Percentiles rank a stretch among this genome's conserved stretches.
These are phyloP conservation scores for Berberis thunbergii DNA, from an alignment of 164 flowering plant genomes.

Conservation along the genomic window DNA sequence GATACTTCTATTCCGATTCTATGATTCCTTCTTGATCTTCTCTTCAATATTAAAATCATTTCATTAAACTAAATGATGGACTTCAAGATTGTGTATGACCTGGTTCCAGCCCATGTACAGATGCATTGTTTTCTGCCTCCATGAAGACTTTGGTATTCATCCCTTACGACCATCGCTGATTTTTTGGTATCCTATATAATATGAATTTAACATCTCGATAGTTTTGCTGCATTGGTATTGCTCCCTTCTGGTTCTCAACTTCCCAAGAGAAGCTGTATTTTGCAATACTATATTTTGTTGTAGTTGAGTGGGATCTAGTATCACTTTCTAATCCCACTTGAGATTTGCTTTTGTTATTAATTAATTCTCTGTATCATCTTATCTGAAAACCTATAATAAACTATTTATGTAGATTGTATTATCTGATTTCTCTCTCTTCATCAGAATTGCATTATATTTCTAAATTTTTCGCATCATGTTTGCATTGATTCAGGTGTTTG, in stretches of 20 bases:
- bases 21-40: conserved; percentile 24
- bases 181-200: conserved; percentile 4
- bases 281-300: background rate
- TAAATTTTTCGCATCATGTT: too few relatives aligned
- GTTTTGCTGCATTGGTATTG: background rate
- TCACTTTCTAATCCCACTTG: too few relatives aligned
- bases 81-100: conserved; percentile 20
- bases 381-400: too few relatives aligned
- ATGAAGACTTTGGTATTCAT: conserved; percentile 10
- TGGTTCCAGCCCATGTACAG: conserved; percentile 38
- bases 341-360: too few relatives aligned
- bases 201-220: conserved; percentile 6
- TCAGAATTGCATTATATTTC: too few relatives aligned
- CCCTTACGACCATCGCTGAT: conserved; percentile 10
- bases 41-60: conserved; percentile 1
- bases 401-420: too few relatives aligned
- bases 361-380: too few relatives aligned
- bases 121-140: conserved; percentile 4
- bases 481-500: too few relatives aligned
- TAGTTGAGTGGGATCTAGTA: too few relatives aligned
- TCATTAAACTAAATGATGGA: conserved; percentile 23
- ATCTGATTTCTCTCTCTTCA: too few relatives aligned
- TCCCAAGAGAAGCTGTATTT: conserved; percentile 7
- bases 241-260: background rate
- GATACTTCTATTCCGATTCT: conserved; percentile 81